These are phyloP conservation scores for Fusarium sp. DNA, from an alignment of 2,329 filamentous ascomycete genomes.

Conservation along the genomic window DNA sequence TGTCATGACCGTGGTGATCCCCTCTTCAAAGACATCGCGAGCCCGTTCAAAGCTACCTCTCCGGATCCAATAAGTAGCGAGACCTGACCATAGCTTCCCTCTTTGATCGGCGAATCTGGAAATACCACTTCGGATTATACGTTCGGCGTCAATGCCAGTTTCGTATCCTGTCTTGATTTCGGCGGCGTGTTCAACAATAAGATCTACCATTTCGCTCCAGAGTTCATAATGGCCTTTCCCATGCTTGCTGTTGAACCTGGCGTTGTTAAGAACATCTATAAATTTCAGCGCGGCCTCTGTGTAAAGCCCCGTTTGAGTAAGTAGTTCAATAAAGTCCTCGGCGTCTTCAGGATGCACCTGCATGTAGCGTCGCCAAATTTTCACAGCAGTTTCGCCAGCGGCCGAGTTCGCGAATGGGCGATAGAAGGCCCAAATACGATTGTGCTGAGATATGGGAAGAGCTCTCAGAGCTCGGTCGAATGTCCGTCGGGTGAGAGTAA, in stretches of 20 bases:
- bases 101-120: constrained; percentile 90
- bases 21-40: constrained; percentile 94
- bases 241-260: constrained; percentile 89
- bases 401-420: constrained; percentile 90
- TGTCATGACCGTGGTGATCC: constrained; percentile 97
- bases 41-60: constrained; percentile 92
- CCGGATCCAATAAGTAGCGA: constrained; percentile 97
- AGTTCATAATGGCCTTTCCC: constrained; percentile 96
- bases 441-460: constrained; percentile 93
- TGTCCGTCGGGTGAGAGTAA: constrained; percentile 84
- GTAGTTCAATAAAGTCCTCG: constrained; percentile 93
- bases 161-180: constrained; percentile 84
- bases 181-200: constrained; percentile 89
- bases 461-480: constrained; percentile 94
- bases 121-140: constrained; percentile 92
- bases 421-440: constrained; percentile 93
- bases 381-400: constrained; percentile 88
- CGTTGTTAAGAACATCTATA: constrained; percentile 91
- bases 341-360: constrained; percentile 95
- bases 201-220: constrained; percentile 97
- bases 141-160: constrained; percentile 87
- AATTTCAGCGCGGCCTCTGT: constrained; percentile 92
- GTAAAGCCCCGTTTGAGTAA: constrained; percentile 83
- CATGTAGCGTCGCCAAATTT: constrained; percentile 95
- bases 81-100: constrained; percentile 92